A percentile compares a stretch with the other conserved stretches of the same genome.
These are phyloP conservation scores for Piper longum DNA, from an alignment of 164 flowering plant species.

Conservation along the genomic window DNA sequence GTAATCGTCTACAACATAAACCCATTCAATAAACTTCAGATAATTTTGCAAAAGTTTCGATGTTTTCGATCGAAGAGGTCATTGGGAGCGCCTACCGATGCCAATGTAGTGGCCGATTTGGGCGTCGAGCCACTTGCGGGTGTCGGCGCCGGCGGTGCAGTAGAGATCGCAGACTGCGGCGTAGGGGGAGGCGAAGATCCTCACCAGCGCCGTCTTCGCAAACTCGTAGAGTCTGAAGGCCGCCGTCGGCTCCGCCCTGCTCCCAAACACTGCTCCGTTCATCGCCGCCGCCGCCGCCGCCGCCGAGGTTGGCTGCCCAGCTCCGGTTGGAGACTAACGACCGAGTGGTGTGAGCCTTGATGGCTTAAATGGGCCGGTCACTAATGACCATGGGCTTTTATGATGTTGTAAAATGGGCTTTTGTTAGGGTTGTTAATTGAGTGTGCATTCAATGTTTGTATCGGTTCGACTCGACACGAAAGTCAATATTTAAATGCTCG, in stretches of 20 bases:
- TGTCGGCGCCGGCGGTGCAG: slow-evolving; percentile 57
- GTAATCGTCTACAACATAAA: slow-evolving; percentile 34
- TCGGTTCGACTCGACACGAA: too few relatives aligned
- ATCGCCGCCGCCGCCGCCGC: background rate
- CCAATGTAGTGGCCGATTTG: slow-evolving; percentile 85
- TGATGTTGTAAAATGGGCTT: too few relatives aligned
- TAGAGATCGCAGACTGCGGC: slow-evolving; percentile 80
- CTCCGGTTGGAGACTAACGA: too few relatives aligned
- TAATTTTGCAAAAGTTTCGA: background rate
- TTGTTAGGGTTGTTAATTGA: too few relatives aligned
- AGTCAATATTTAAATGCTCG: too few relatives aligned
- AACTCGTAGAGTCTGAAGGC: slow-evolving; percentile 46
- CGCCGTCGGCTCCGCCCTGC: slow-evolving; percentile 3
- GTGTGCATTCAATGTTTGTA: too few relatives aligned
- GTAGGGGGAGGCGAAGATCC: slow-evolving; percentile 72
- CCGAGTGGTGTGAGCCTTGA: too few relatives aligned
- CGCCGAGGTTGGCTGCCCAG: too few relatives aligned
- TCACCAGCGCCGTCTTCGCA: slow-evolving; percentile 62
- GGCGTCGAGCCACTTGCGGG: slow-evolving; percentile 74
- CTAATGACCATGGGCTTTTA: too few relatives aligned
- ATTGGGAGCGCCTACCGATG: slow-evolving; percentile 38
- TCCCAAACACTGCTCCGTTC: background rate
- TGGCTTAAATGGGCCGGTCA: too few relatives aligned
- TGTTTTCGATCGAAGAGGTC: background rate
- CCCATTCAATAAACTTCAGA: background rate